These are phyloP conservation scores for Fusarium nodosum DNA, from an alignment of 2,329 filamentous ascomycete genomes.

Conservation along the genomic window DNA sequence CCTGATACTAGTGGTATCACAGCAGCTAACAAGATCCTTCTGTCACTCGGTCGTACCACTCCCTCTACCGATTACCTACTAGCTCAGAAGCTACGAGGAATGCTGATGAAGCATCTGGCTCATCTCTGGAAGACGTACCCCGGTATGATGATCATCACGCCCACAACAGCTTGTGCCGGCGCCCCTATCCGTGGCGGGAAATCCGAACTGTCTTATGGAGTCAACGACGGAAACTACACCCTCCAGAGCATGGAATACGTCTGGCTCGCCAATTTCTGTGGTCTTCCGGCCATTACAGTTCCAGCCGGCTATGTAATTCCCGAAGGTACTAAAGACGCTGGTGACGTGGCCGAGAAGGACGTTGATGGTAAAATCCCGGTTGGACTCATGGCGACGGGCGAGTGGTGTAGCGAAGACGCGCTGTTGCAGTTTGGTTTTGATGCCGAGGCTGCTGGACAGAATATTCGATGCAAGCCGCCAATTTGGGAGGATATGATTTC, in stretches of 20 bases:
- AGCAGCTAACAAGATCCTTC: slow-evolving; percentile 73
- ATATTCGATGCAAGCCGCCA: slow-evolving; percentile 31
- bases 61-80: slow-evolving; percentile 75
- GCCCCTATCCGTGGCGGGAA: slow-evolving; percentile 57
- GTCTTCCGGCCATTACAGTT: slow-evolving; percentile 60
- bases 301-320: slow-evolving; percentile 62
- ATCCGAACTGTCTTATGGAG: slow-evolving; percentile 57
- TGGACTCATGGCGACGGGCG: slow-evolving; percentile 68
- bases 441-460: slow-evolving; percentile 57
- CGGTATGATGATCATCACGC: slow-evolving; percentile 78
- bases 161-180: slow-evolving; percentile 69
- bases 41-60: slow-evolving; percentile 73
- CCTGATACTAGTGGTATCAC: slow-evolving; percentile 65
- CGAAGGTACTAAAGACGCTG: slow-evolving; percentile 50
- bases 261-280: slow-evolving; percentile 66
- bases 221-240: slow-evolving; percentile 63
- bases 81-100: slow-evolving; percentile 76
- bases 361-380: slow-evolving; percentile 62
- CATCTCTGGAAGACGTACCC: slow-evolving; percentile 74
- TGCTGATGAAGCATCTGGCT: slow-evolving; percentile 79
- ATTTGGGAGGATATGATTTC: slow-evolving; percentile 42
- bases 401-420: slow-evolving; percentile 66
- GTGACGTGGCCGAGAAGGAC: slow-evolving; percentile 51
- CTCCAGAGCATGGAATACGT: slow-evolving; percentile 64
- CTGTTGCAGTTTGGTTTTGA: slow-evolving; percentile 64